Evolutionary conservation across 495 filamentous ascomycete species (phyloP), one percentile per base, ranked within the genome.

Genomic region (Penicillium ucsense): DNA sequence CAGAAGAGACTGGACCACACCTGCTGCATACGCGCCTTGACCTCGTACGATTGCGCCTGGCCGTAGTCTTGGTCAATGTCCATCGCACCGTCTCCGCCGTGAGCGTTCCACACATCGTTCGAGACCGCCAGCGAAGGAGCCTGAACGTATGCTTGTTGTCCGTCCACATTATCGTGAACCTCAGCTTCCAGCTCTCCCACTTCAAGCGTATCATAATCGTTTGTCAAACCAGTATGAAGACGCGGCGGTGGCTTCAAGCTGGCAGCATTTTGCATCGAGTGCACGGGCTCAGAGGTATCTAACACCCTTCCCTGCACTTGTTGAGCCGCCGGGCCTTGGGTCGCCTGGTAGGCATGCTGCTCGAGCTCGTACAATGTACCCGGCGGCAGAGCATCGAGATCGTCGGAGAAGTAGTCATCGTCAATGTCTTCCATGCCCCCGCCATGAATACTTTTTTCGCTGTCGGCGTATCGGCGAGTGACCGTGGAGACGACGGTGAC

Each of bases 321-420:
- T 28, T 8, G 31, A 20, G 46, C 48, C 29, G 41, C 51, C 39
- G 59, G 38, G 20, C 52, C 65, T 53, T 78, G 79, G 4, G 73
- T 82, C 31, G 72, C 70, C 48, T 64, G 67, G 35, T 71, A 68
- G 10, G 78, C 77, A 62, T 70, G 67, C 48, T 80, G 67, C 57
- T 82, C 78, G 29, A 83, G 59, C 53, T 78, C 65, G 37, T 67
- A 60, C 42, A 79, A 64, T 9, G 74, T 68, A 50, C 75, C 64
- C 28, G 69, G 54, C 38, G 78, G 75, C 40, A 83, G 61, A 46
- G 67, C 70, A 54, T 81, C 80, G 51, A 82, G 68, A 53, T 83
- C 77, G 61, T 84, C 84, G 50, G 73, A 80, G 65, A 82, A 83
- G 59, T 72, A 74, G 45, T 82, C 81, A 61, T 83, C 80, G 54